These are phyloP conservation scores for Yamadazyma atlantica DNA, from an alignment of 1,139 yeast species.

Conservation along the genomic window DNA sequence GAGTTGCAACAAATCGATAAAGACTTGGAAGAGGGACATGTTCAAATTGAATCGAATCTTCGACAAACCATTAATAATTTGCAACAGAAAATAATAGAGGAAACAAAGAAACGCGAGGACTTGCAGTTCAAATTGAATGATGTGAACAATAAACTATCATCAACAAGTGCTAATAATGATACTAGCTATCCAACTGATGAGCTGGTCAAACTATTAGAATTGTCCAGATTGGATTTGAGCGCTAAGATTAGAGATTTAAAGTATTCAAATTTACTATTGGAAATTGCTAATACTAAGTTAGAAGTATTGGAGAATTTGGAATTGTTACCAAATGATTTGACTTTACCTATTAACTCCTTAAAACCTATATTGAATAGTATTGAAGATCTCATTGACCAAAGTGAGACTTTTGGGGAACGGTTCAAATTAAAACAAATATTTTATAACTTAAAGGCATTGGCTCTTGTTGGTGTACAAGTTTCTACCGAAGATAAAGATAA, in stretches of 20 bases:
- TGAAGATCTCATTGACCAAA: neutral
- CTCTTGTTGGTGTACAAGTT: neutral
- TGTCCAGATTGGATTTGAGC: conserved; percentile 1
- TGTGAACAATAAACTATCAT: neutral
- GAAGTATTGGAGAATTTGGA: neutral
- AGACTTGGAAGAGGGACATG: conserved; percentile 61
- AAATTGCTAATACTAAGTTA: neutral
- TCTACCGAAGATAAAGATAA: neutral
- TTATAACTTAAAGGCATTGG: neutral
- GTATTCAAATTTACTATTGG: conserved; percentile 2
- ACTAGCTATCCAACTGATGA: neutral
- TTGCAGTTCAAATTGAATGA: conserved; percentile 12
- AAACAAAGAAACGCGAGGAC: conserved; percentile 26
- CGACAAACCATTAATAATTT: conserved; percentile 41
- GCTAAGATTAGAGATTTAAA: conserved; percentile 4
- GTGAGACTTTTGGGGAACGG: neutral
- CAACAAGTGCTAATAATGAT: neutral
- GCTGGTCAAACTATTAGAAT: neutral
- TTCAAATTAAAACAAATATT: conserved; percentile 1
- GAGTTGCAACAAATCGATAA: conserved; percentile 59
- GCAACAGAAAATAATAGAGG: conserved; percentile 20
- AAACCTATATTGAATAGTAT: neutral
- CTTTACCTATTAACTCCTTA: neutral
- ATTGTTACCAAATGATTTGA: neutral
- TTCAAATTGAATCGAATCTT: conserved; percentile 56